Evolutionary conservation across 2,329 filamentous ascomycete genomes (phyloP).

Genomic region (Plenodomus biglobosus): DNA sequence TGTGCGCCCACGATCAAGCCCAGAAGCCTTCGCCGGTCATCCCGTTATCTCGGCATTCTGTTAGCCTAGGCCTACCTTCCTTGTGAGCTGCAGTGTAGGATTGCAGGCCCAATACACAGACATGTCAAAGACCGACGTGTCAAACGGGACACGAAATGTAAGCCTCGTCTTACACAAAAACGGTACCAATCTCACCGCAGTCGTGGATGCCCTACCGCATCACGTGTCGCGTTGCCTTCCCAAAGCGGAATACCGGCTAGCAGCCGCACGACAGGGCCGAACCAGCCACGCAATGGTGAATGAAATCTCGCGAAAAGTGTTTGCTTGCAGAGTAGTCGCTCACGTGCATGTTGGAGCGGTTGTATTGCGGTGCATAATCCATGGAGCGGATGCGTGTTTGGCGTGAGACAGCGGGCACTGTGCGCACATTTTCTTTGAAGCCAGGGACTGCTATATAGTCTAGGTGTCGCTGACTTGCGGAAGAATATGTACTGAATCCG

Average conservation of each 20-base stretch:
- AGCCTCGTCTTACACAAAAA: too few species aligned
- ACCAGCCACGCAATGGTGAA: neutral
- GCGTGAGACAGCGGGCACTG: neutral
- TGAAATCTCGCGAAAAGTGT: slow-evolving; percentile 10
- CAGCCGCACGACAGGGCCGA: neutral
- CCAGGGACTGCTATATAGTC: neutral
- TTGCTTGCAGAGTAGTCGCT: slow-evolving; percentile 7
- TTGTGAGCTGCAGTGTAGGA: too few species aligned
- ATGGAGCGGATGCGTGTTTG: too few species aligned
- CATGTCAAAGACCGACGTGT: too few species aligned
- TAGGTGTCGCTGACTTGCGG: neutral
- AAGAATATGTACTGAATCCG: too few species aligned
- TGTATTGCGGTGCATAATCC: neutral
- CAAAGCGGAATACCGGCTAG: neutral
- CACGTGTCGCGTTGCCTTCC: neutral
- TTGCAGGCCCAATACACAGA: too few species aligned
- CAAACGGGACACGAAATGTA: too few species aligned
- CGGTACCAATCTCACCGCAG: too few species aligned
- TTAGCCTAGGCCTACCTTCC: too few species aligned
- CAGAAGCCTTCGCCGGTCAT: too few species aligned
- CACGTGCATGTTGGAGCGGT: slow-evolving; percentile 4
- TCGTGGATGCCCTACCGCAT: neutral
- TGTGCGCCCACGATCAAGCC: too few species aligned
- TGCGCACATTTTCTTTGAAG: neutral
- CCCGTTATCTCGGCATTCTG: too few species aligned